Conservation (phyloP, 1,284 basidiomycete genomes). For the Athelia sp. region DNA sequence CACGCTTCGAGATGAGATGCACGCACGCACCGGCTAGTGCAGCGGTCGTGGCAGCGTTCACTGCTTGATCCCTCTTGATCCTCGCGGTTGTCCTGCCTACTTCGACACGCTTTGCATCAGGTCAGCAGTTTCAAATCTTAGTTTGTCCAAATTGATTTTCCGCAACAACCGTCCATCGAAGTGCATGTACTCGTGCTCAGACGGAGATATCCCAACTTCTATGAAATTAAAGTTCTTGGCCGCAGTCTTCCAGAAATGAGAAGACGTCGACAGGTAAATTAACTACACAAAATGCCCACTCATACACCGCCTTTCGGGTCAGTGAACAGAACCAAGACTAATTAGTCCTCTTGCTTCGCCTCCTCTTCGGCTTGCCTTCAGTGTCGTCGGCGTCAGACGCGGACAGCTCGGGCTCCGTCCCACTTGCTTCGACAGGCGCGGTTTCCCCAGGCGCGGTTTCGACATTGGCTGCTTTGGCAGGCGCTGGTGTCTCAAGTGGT, state of each 20-base stretch:
- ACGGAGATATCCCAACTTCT: not conserved
- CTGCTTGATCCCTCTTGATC: too few relatives aligned
- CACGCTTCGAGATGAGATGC: too few relatives aligned
- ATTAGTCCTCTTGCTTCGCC: slow-evolving; percentile 14
- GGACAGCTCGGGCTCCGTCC: slow-evolving; percentile 3
- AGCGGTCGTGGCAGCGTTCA: too few relatives aligned
- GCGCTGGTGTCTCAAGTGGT: slow-evolving; percentile 11
- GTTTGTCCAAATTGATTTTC: too few relatives aligned
- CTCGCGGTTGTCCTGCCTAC: too few relatives aligned
- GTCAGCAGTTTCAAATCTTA: too few relatives aligned
- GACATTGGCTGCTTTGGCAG: slow-evolving; percentile 6
- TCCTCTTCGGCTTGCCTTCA: slow-evolving; percentile 13
- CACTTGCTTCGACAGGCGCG: slow-evolving; percentile 9
- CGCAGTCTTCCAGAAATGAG: not conserved
- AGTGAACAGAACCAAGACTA: too few relatives aligned
- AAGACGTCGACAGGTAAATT: slow-evolving; percentile 5
- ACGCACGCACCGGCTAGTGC: too few relatives aligned
- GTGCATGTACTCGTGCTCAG: not conserved
- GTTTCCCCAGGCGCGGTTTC: slow-evolving; percentile 2
- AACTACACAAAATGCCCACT: too few relatives aligned
- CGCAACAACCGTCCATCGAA: too few relatives aligned
- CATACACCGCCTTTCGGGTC: too few relatives aligned
- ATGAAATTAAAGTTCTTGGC: not conserved
- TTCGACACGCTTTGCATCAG: too few relatives aligned
- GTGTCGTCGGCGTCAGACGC: not conserved